Conservation (phyloP, 495 filamentous ascomycete genomes). For the Aspergillus sclerotioniger region DNA sequence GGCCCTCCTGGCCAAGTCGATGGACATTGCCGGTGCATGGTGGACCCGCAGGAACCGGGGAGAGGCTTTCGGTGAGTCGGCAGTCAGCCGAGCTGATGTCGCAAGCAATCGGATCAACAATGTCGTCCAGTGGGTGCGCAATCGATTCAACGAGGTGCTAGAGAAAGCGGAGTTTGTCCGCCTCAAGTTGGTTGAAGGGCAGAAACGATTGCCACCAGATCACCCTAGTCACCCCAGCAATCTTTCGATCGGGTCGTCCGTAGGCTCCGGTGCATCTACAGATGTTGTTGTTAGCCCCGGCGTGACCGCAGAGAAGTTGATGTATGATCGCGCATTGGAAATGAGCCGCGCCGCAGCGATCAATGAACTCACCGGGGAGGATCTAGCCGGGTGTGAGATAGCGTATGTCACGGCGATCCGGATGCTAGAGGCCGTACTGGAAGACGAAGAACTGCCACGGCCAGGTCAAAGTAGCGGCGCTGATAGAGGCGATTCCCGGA, state of each 20-base stretch:
- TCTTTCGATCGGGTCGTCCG: conserved; percentile 51
- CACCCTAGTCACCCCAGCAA: conserved; percentile 87
- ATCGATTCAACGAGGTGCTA: conserved; percentile 91
- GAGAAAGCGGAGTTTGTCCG: conserved; percentile 93
- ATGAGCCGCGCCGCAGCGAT: conserved; percentile 95
- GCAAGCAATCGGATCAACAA: conserved; percentile 75
- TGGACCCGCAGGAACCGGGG: conserved; percentile 75
- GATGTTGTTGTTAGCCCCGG: conserved; percentile 70
- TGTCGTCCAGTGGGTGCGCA: conserved; percentile 91
- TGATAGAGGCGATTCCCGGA: conserved; percentile 23
- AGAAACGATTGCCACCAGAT: conserved; percentile 76
- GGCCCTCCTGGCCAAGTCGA: conserved; percentile 84
- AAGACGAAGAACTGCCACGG: conserved; percentile 63
- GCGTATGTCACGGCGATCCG: conserved; percentile 86
- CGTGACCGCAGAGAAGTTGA: conserved; percentile 90
- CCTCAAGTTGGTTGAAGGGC: conserved; percentile 80
- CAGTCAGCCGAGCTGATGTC: conserved; percentile 38
- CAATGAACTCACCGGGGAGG: conserved; percentile 89
- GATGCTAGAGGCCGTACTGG: conserved; percentile 91
- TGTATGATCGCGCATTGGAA: conserved; percentile 96
- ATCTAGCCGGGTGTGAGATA: conserved; percentile 86
- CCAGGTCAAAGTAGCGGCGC: conserved; percentile 30
- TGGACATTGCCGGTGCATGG: conserved; percentile 93
- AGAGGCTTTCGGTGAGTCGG: conserved; percentile 54
- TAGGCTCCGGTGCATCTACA: conserved; percentile 51